Conservation (phyloP, 805 yeast genomes). For the Kluyveromyces starmeri region DNA sequence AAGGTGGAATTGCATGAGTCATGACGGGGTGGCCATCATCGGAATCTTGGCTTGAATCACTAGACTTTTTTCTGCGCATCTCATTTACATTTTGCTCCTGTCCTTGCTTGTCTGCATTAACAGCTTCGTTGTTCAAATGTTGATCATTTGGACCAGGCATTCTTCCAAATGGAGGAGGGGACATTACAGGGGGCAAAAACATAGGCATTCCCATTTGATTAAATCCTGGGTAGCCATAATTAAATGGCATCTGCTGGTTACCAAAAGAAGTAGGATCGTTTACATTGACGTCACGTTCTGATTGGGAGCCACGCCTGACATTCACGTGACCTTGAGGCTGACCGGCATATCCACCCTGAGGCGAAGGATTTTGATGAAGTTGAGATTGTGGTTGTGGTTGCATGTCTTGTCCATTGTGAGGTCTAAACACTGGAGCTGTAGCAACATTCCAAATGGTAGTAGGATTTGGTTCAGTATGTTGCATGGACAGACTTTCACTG, state of each 20-base stretch:
- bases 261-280: constrained; percentile 1
- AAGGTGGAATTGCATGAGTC: constrained; percentile 5
- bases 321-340: too few relatives aligned
- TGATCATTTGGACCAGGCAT: background rate
- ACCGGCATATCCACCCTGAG: too few relatives aligned
- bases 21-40: constrained; percentile 3
- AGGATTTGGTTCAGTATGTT: constrained; percentile 4
- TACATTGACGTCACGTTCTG: background rate
- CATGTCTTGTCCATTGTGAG: constrained; percentile 5
- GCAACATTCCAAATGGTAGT: constrained; percentile 24
- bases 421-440: constrained; percentile 23
- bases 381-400: background rate
- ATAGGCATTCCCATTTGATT: constrained; percentile 3
- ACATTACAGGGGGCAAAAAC: constrained; percentile 3
- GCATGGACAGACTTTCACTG: constrained; percentile 9
- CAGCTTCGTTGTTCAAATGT: background rate
- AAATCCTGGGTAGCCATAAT: constrained; percentile 2
- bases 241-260: constrained; percentile 2
- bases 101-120: background rate
- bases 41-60: background rate
- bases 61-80: too few relatives aligned
- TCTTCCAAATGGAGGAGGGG: background rate
- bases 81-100: background rate
- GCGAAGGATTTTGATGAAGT: background rate
- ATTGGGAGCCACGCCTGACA: too few relatives aligned